phyloP scores from a whole-genome alignment of 2,329 filamentous ascomycete species.

The Xylaria sp. region DNA sequence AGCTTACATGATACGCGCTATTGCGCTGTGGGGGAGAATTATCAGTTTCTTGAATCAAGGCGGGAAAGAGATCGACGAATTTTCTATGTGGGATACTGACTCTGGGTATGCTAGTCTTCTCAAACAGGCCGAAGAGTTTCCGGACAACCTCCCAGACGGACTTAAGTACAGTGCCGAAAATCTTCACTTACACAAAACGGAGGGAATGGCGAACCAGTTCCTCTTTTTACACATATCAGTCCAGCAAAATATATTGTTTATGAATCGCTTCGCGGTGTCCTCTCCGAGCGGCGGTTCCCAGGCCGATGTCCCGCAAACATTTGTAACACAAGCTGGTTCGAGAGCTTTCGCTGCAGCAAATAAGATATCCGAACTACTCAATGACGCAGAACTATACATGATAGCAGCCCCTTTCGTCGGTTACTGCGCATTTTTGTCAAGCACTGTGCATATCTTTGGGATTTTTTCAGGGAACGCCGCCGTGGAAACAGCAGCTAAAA shows the following conservation, averaged over 20 bases:
- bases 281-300: constrained; percentile 71
- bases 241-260: constrained; percentile 89
- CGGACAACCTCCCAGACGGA: constrained; percentile 72
- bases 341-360: constrained; percentile 86
- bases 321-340: constrained; percentile 78
- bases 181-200: constrained; percentile 82
- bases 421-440: constrained; percentile 93
- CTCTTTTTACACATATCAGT: constrained; percentile 90
- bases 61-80: constrained; percentile 79
- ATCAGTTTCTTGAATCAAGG: constrained; percentile 92
- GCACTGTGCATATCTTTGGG: constrained; percentile 92
- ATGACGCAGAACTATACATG: constrained; percentile 80
- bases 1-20: constrained; percentile 85
- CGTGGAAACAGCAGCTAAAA: constrained; percentile 81
- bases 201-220: constrained; percentile 89
- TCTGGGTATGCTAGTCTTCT: constrained; percentile 79
- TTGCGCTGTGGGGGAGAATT: constrained; percentile 89
- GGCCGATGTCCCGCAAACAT: constrained; percentile 78
- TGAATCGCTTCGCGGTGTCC: constrained; percentile 87
- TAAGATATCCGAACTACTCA: constrained; percentile 84
- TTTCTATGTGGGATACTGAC: constrained; percentile 83
- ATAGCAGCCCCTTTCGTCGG: constrained; percentile 92
- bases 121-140: constrained; percentile 76
- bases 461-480: constrained; percentile 86
- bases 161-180: constrained; percentile 85